Evolutionary conservation across 1,139 yeast genomes (phyloP).

Genomic region (Petasospora fabianii): DNA sequence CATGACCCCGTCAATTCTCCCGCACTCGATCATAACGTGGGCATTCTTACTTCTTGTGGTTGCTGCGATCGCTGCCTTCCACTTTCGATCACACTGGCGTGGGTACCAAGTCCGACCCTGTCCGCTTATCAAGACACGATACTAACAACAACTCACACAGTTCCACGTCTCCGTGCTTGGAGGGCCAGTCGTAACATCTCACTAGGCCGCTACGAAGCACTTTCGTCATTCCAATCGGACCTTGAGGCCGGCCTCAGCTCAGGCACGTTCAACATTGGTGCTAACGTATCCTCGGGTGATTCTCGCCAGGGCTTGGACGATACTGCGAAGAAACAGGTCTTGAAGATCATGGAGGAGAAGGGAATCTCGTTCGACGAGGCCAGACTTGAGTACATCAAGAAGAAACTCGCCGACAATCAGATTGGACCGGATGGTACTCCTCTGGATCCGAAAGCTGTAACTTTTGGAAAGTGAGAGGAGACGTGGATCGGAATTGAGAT

Average conservation of each 20-base stretch:
- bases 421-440: slow-evolving; percentile 53
- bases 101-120: too few species aligned
- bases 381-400: slow-evolving; percentile 47
- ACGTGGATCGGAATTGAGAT: not conserved
- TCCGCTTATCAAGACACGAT: too few species aligned
- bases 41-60: not conserved
- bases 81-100: not conserved
- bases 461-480: slow-evolving; percentile 28
- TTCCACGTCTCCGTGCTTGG: slow-evolving; percentile 20
- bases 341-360: slow-evolving; percentile 49
- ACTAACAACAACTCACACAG: slow-evolving; percentile 17
- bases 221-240: slow-evolving; percentile 51
- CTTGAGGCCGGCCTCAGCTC: slow-evolving; percentile 66
- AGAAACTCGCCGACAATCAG: slow-evolving; percentile 46
- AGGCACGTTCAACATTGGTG: slow-evolving; percentile 48
- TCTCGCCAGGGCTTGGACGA: slow-evolving; percentile 59
- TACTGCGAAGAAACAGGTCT: slow-evolving; percentile 48
- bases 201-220: slow-evolving; percentile 18
- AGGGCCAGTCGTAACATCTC: slow-evolving; percentile 19
- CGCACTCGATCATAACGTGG: not conserved
- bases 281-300: slow-evolving; percentile 53
- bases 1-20: not conserved
- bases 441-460: slow-evolving; percentile 46
- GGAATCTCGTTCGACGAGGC: slow-evolving; percentile 67
- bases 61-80: not conserved